These are phyloP conservation scores for Schizosaccharomyces octosporus DNA, from an alignment of 805 yeast genomes.

Conservation along the genomic window DNA sequence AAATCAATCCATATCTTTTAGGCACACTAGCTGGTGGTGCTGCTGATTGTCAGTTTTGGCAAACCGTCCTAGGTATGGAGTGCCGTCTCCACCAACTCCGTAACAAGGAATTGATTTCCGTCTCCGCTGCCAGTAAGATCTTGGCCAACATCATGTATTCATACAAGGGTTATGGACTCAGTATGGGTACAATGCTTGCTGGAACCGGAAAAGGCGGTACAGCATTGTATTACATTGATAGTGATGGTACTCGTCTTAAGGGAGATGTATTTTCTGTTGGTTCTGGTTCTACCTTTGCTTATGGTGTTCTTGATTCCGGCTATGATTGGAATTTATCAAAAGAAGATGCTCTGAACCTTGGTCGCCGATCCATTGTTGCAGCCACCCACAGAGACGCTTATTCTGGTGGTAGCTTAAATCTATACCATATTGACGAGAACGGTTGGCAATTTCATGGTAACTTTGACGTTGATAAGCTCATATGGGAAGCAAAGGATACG, in stretches of 20 bases:
- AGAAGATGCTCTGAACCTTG: slow-evolving; percentile 82
- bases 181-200: slow-evolving; percentile 98
- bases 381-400: slow-evolving; percentile 96
- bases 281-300: slow-evolving; percentile 96
- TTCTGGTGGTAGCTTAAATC: slow-evolving; percentile 88
- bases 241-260: slow-evolving; percentile 84
- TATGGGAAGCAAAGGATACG: slow-evolving; percentile 73
- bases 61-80: slow-evolving; percentile 93
- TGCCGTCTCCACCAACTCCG: slow-evolving; percentile 85
- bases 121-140: slow-evolving; percentile 90
- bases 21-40: slow-evolving; percentile 99
- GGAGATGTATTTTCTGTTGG: slow-evolving; percentile 95
- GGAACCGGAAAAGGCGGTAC: slow-evolving; percentile 92
- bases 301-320: slow-evolving; percentile 87
- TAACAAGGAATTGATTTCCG: slow-evolving; percentile 82
- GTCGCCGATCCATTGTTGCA: slow-evolving; percentile 85
- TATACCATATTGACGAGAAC: slow-evolving; percentile 73
- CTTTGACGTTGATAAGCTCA: slow-evolving; percentile 67
- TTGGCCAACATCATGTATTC: slow-evolving; percentile 62
- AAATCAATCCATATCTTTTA: slow-evolving; percentile 77
- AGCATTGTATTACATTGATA: slow-evolving; percentile 81
- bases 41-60: slow-evolving; percentile 98
- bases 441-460: slow-evolving; percentile 97
- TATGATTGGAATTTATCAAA: slow-evolving; percentile 76
- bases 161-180: slow-evolving; percentile 93